Percentiles rank a stretch among this genome's conserved stretches.
Evolutionary conservation across 495 filamentous ascomycete species (phyloP).

Genomic region (Penicillium nucicola): DNA sequence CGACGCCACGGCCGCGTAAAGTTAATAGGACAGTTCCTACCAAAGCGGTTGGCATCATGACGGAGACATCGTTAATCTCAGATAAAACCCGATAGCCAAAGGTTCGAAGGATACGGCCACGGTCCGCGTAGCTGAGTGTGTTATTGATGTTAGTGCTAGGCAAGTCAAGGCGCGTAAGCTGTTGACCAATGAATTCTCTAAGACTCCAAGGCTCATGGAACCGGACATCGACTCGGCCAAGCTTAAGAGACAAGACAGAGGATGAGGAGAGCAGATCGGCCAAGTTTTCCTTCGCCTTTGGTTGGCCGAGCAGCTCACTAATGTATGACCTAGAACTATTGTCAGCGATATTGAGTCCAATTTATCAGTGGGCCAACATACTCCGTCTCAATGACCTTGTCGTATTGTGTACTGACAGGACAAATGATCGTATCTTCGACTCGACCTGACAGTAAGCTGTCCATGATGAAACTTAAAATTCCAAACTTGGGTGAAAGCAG

Average conservation of each 20-base stretch:
- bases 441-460: conserved; percentile 82
- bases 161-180: conserved; percentile 51
- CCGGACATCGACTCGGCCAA: conserved; percentile 90
- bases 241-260: conserved; percentile 79
- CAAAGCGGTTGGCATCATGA: conserved; percentile 95
- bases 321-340: conserved; percentile 66
- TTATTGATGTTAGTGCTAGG: conserved; percentile 30
- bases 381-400: conserved; percentile 97
- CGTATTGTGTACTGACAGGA: conserved; percentile 94
- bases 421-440: conserved; percentile 89
- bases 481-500: conserved; percentile 92
- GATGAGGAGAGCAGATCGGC: conserved; percentile 84
- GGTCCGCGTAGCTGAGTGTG: conserved; percentile 47
- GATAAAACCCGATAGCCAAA: conserved; percentile 87
- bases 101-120: conserved; percentile 66
- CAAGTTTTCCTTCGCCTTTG: conserved; percentile 92
- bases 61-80: conserved; percentile 92
- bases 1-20: conserved; percentile 86
- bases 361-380: conserved; percentile 20
- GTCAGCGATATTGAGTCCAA: conserved; percentile 7
- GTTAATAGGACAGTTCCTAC: conserved; percentile 94
- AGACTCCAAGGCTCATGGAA: conserved; percentile 96
- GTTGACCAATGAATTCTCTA: conserved; percentile 71
- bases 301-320: conserved; percentile 85
- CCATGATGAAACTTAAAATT: conserved; percentile 89